Percentiles rank a stretch among this genome's conserved stretches.
Conservation (phyloP, 2,329 filamentous ascomycete genomes). For the Tricladium varicosporioides region DNA sequence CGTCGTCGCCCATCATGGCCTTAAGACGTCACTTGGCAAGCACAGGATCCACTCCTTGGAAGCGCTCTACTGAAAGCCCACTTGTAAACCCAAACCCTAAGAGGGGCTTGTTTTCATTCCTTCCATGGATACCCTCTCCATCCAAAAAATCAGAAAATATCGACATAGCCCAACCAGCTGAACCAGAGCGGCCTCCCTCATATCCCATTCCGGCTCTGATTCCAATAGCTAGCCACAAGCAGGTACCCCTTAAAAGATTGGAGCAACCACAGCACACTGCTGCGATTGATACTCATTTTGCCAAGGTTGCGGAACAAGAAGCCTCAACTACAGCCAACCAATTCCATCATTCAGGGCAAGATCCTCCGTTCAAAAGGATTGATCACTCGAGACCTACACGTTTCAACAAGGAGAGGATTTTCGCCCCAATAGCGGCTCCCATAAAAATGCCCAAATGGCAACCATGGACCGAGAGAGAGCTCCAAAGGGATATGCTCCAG, state of each 20-base stretch:
- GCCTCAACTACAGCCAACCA: not conserved
- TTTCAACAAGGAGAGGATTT: conserved; percentile 20
- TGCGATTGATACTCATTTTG: conserved; percentile 3
- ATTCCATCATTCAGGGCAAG: not conserved
- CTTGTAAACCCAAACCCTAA: too few species aligned
- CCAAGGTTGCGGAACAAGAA: not conserved
- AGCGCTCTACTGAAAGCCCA: too few species aligned
- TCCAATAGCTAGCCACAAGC: not conserved
- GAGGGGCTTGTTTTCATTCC: too few species aligned
- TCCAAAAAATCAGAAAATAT: too few species aligned
- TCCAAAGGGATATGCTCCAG: conserved; percentile 20
- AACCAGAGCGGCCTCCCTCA: not conserved
- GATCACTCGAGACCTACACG: conserved; percentile 29
- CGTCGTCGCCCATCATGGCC: not conserved
- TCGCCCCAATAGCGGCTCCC: conserved; percentile 14
- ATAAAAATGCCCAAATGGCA: conserved; percentile 14
- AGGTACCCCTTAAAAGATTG: not conserved
- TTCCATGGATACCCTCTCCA: too few species aligned
- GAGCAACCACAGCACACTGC: not conserved
- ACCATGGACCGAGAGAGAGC: conserved; percentile 20
- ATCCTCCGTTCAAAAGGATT: not conserved
- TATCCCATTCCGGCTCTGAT: not conserved
- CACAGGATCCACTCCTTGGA: too few species aligned
- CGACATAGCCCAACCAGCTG: not conserved
- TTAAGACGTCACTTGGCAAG: too few species aligned